Evolutionary conservation across 2,329 filamentous ascomycete species (phyloP), one percentile per base, ranked within the genome.

Genomic region (Paracoccidioides lutzii): DNA sequence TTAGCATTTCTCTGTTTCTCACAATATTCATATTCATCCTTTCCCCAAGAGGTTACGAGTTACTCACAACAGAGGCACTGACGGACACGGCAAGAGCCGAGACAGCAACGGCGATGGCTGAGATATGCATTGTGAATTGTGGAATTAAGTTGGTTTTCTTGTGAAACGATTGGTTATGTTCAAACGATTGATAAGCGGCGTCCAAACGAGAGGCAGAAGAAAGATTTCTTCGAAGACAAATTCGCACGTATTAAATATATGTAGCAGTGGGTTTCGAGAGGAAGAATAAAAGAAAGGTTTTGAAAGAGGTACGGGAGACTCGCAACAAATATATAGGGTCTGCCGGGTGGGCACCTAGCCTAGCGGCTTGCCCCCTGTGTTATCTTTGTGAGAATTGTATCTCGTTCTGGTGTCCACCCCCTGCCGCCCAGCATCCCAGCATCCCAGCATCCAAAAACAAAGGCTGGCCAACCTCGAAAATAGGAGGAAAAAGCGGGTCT

Each of bases 71-170:
- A 9, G 28, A 9, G 30, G 30, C 51, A 15, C 15, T 22, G 42
- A 38, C 51, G 40, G 42, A 53, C 33, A 42, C 32, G 50, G 56
- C 58, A 33, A 59, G 43, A 40, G 58, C 57, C n/a, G 59, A 58
- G 38, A 61, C n/a, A 45, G 59, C 59, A 48, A 61, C 51, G 28
- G 59, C 57, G 55, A 60, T 50, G 49, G 57, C 12, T 15, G 59
- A 59, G 58, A 58, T 55, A 58, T 59, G 59, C 59, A 61, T 61
- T 49, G 22, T 57, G 55, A 49, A 48, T 32, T 37, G 4, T 10
- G 35, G 42, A 44, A 51, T 51, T 45, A 48, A 50, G 7, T 9
- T 48, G 10, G 14, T 38, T 7, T 30, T 12, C 35, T 15, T 38
- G 33, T 50, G 7, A 6, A 44, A 48, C 52, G 14, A 48, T 12